Conservation (phyloP, 352 stramenopile genomes). For the Phytophthora ramorum region DNA sequence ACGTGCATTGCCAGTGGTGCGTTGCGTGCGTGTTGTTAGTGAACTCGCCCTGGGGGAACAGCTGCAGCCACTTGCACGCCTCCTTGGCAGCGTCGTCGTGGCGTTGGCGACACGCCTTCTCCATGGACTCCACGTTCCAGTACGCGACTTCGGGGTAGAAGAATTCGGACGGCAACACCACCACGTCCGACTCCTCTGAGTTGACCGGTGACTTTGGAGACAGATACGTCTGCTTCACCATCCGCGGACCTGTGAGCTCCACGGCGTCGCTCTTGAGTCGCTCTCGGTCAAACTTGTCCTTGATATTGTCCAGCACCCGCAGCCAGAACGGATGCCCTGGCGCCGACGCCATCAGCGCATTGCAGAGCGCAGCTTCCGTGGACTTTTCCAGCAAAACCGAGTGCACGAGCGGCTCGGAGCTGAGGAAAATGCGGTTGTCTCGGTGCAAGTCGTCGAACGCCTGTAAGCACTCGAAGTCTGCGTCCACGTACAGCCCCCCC, state of each 20-base stretch:
- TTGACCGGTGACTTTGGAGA: conserved; percentile 3
- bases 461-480: conserved; percentile 60
- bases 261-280: conserved; percentile 37
- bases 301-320: conserved; percentile 54
- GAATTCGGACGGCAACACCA: conserved; percentile 46
- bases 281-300: conserved; percentile 43
- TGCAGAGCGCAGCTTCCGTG: conserved; percentile 45
- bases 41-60: conserved; percentile 54
- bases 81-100: conserved; percentile 30
- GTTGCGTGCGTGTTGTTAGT: conserved; percentile 50
- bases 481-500: conserved; percentile 60
- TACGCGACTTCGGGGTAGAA: conserved; percentile 66
- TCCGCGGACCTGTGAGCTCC: conserved; percentile 53
- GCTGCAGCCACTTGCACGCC: conserved; percentile 47
- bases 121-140: conserved; percentile 56
- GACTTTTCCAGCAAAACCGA: conserved; percentile 55
- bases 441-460: conserved; percentile 46
- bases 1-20: conserved; percentile 71
- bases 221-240: conserved; percentile 56
- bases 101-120: conserved; percentile 27
- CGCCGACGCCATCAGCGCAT: conserved; percentile 62
- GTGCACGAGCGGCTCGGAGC: conserved; percentile 52
- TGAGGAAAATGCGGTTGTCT: conserved; percentile 48
- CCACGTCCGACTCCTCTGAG: conserved; percentile 13
- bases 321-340: conserved; percentile 63